Evolutionary conservation across 2,329 filamentous ascomycete species (phyloP), one percentile per base, ranked within the genome.

Genomic region (Diaporthe capsici): DNA sequence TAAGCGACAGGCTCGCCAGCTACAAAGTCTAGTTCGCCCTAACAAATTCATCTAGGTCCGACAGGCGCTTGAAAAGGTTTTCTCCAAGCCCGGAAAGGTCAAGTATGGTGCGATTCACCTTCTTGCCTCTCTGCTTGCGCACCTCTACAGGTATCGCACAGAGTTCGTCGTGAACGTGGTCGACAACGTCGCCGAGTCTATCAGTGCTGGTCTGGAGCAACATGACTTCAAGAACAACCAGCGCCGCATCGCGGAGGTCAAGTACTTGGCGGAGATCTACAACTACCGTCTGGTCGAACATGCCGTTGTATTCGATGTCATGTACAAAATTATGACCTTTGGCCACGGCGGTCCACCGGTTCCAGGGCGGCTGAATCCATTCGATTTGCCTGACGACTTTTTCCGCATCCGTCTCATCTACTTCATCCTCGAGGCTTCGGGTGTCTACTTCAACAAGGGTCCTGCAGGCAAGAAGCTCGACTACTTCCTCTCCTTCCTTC

Each of bases 221-320:
- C 98, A 98, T 80, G 97, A 99, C 82, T 99, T 98, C 89, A 96
- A 97, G 81, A 97, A 95, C 86, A 98, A 98, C 82, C 97, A 99
- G 84, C 93, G 96, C 76, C 93, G 97, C 31, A 93, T 99, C 77
- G 95, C 97, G 3, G 96, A 98, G 84, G 95, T 98, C 81, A 98
- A 98, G 83, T 99, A 98, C 82, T 88, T 99, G 7, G 96, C 95
- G 31, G 97, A 99, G 84, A 90, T 99, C 13, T 99, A 99, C 86
- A 98, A 98, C 81, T 99, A 98, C 83, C 94, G 97, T 75, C 95
- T 99, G 91, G 90, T 99, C 51, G 97, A 99, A 83, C 97, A 98
- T 58, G 94, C 95, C 0, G 94, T 98, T 34, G 94, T 99, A 71
- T 99, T 99, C 80, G 97, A 99, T 81, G 95, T 94, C 1, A 90